phyloP scores from a whole-genome alignment of 1,284 basidiomycete genomes.

The Dichomitus squalens region DNA sequence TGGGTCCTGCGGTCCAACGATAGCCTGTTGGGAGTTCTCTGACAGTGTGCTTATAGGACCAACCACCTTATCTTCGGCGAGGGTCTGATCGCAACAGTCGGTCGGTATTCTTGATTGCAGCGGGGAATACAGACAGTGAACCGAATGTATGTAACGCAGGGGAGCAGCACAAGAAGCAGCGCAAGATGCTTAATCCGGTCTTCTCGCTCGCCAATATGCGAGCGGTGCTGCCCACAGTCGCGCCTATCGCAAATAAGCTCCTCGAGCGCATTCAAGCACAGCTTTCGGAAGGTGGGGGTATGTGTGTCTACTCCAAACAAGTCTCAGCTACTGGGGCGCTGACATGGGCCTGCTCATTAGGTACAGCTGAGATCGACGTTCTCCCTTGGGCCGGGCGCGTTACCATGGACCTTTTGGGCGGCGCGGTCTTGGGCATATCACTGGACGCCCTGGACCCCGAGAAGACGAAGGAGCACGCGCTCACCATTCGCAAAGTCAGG shows the following conservation, averaged over 20 bases:
- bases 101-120: slow-evolving; percentile 21
- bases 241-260: slow-evolving; percentile 38
- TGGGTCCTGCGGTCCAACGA: slow-evolving; percentile 19
- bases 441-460: slow-evolving; percentile 24
- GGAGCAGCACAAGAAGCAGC: slow-evolving; percentile 43
- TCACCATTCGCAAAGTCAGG: slow-evolving; percentile 22
- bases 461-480: slow-evolving; percentile 23
- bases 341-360: neutral
- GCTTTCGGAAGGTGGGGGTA: slow-evolving; percentile 18
- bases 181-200: slow-evolving; percentile 50
- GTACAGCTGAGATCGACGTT: slow-evolving; percentile 24
- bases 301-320: neutral
- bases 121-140: neutral
- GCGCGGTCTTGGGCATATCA: slow-evolving; percentile 29
- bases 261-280: slow-evolving; percentile 8
- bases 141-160: slow-evolving; percentile 30
- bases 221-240: slow-evolving; percentile 42
- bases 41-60: slow-evolving; percentile 22
- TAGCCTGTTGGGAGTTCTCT: neutral
- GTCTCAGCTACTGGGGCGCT: neutral
- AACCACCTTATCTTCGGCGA: slow-evolving; percentile 39
- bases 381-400: slow-evolving; percentile 28
- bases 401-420: slow-evolving; percentile 30
- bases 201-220: slow-evolving; percentile 50
- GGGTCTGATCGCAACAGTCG: slow-evolving; percentile 38